A percentile compares a stretch with the other conserved stretches of the same genome.
These are phyloP conservation scores for Boletus pseudo-olivaceus DNA, from an alignment of 768 basidiomycete species.

Conservation along the genomic window DNA sequence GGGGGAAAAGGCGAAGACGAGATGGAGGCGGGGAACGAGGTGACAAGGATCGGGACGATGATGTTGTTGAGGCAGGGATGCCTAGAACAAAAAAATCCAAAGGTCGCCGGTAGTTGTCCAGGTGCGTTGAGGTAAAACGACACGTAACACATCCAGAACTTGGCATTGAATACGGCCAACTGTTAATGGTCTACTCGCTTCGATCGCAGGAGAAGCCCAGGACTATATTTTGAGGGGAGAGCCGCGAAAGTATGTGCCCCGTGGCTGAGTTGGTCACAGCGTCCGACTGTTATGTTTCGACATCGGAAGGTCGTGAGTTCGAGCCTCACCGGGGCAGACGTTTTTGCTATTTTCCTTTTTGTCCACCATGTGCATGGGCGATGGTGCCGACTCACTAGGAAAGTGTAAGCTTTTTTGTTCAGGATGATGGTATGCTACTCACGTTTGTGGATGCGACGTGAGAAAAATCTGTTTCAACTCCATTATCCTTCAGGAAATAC, in stretches of 20 bases:
- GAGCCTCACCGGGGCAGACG: constrained; percentile 59
- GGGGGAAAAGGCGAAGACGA: constrained; percentile 49
- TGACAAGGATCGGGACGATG: constrained; percentile 89
- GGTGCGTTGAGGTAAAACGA: too few relatives aligned
- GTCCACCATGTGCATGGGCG: not conserved
- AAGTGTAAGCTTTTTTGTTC: not conserved
- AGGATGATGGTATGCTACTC: not conserved
- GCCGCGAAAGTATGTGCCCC: constrained; percentile 41
- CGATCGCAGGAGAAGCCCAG: not conserved
- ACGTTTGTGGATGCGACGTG: constrained; percentile 14
- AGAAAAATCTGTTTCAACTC: constrained; percentile 15
- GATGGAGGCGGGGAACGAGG: constrained; percentile 54
- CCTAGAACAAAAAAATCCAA: constrained; percentile 59
- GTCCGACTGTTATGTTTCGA: constrained; percentile 63
- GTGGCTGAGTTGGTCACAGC: constrained; percentile 78
- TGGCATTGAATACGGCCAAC: not conserved
- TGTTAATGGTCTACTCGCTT: not conserved
- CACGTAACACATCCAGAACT: not conserved
- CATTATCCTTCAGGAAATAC: too few relatives aligned
- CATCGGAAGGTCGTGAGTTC: constrained; percentile 70
- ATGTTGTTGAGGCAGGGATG: constrained; percentile 88
- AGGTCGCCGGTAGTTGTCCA: constrained; percentile 35
- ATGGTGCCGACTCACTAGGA: constrained; percentile 26
- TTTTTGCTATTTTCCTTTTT: not conserved
- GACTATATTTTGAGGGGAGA: too few relatives aligned